Percentiles rank a stretch among this genome's conserved stretches.
phyloP scores from a whole-genome alignment of 1,139 yeast species.

The Saccharomyces hybrid region DNA sequence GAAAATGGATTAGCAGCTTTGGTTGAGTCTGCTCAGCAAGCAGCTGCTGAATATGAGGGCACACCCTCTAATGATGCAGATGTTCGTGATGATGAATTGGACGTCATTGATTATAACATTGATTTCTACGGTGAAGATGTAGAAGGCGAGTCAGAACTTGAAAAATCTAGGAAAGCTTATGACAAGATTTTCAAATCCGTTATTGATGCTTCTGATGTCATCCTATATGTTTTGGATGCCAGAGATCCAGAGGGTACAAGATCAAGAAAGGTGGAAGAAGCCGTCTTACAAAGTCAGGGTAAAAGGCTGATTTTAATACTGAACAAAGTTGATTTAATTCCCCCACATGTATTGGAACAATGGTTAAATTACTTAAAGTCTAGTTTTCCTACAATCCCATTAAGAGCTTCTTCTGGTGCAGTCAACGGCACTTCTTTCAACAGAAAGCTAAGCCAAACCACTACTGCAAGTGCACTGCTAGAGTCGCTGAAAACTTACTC shows the following conservation, averaged over 20 bases:
- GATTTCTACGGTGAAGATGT: constrained; percentile 41
- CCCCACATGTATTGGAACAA: constrained; percentile 70
- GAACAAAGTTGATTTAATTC: constrained; percentile 89
- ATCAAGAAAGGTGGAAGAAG: constrained; percentile 84
- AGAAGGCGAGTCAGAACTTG: constrained; percentile 46
- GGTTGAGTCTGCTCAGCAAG: constrained; percentile 79
- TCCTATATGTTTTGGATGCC: constrained; percentile 89
- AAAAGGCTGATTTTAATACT: constrained; percentile 79
- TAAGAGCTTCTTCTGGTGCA: constrained; percentile 59
- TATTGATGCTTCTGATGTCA: constrained; percentile 84
- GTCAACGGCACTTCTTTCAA: constrained; percentile 64
- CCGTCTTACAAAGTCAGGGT: constrained; percentile 71
- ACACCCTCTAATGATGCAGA: constrained; percentile 23
- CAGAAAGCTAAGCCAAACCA: constrained; percentile 64
- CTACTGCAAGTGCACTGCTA: constrained; percentile 67
- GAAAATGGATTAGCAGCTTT: constrained; percentile 69
- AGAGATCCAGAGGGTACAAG: constrained; percentile 96
- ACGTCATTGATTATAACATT: constrained; percentile 47
- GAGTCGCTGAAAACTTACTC: constrained; percentile 85
- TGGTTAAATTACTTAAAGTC: constrained; percentile 80
- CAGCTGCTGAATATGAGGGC: constrained; percentile 61
- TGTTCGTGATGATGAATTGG: constrained; percentile 37
- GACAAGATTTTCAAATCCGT: constrained; percentile 79
- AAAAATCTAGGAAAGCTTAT: constrained; percentile 85
- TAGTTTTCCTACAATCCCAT: constrained; percentile 86